Percentiles rank a stretch among this genome's conserved stretches.
Evolutionary conservation across 2,329 filamentous ascomycete genomes (phyloP).

Genomic region (Chrysosporium queenslandicum): DNA sequence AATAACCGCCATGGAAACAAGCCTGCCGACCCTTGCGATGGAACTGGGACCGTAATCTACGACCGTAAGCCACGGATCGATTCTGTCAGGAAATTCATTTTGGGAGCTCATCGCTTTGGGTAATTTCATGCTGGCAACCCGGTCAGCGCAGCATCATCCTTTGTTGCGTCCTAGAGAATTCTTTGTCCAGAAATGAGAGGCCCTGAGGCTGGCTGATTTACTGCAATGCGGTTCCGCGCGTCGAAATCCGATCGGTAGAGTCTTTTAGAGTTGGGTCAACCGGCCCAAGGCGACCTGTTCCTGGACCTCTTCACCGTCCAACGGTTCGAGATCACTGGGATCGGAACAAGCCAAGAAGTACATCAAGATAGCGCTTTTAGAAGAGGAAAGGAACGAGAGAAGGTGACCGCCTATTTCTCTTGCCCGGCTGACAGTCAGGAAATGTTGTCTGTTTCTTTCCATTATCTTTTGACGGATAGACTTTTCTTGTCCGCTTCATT

Average conservation of each 20-base stretch:
- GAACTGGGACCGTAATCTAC: not conserved
- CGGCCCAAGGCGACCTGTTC: not conserved
- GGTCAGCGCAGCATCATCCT: not conserved
- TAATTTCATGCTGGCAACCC: not conserved
- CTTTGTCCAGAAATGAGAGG: not conserved
- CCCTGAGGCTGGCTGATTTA: not conserved
- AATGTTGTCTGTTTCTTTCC: too few species aligned
- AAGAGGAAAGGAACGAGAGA: not conserved
- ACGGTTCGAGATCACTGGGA: not conserved
- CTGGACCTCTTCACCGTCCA: not conserved
- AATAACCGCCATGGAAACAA: not conserved
- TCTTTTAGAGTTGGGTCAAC: not conserved
- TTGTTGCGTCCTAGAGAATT: conserved; percentile 3
- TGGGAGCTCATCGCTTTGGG: not conserved
- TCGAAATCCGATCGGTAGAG: not conserved
- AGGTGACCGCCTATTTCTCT: not conserved
- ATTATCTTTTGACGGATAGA: too few species aligned
- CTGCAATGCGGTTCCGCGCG: not conserved
- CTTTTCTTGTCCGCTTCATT: too few species aligned
- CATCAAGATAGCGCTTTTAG: not conserved
- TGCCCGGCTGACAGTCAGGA: too few species aligned
- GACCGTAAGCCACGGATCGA: not conserved
- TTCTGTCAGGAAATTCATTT: too few species aligned
- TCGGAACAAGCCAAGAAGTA: not conserved
- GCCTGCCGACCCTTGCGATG: not conserved